Evolutionary conservation across 192 early-diverging fungal species (phyloP), one percentile per base, ranked within the genome.

Genomic region (Entophlyctis luteolus): DNA sequence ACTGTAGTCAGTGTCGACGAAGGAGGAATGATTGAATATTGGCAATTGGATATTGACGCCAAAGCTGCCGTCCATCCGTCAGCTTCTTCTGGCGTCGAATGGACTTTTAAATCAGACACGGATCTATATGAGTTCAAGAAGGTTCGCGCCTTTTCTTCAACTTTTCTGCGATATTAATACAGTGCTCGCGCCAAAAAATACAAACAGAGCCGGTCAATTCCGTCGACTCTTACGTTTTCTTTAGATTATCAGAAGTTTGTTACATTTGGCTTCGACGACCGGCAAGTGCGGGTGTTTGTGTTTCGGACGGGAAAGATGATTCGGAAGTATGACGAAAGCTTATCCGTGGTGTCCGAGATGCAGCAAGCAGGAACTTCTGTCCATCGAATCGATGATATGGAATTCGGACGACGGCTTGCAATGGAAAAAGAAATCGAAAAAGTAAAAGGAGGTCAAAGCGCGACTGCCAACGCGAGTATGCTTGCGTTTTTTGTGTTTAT

Each of bases 71-170:
- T 56, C n/a, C 23, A 59, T 12, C 80, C 83, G 29, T 34, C 32
- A 14, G 36, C 58, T 0, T 10, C 12, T 10, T 72, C 78, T 29
- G 76, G 71, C 0, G 71, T 93, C 4, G 78, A 71, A 2, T 99
- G 94, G 75, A 80, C 83, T 52, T 88, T 88, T 70, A 99, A 99
- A 79, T 84, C 88, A 16, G 90, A 99, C 39, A 99, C 96, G 0
- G 93, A 98, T 80, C 75, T 99, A 42, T 99, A 94, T 71, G 93
- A 94, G 67, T 99, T 96, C 65, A 91, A 92, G 77, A 99, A 98
- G 77, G 89, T 90, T 59, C 33, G 25, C 38, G 59, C 34, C 23
- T 20, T 31, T 68, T 27, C 22, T 65, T 29, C 28, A 49, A 27
- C 10, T 47, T 58, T 27, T 48, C 22, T 4, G 2, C 23, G 14